Evolutionary conservation across 2,329 filamentous ascomycete genomes (phyloP), one percentile per base, ranked within the genome.

Genomic region (Epichloe scottii): DNA sequence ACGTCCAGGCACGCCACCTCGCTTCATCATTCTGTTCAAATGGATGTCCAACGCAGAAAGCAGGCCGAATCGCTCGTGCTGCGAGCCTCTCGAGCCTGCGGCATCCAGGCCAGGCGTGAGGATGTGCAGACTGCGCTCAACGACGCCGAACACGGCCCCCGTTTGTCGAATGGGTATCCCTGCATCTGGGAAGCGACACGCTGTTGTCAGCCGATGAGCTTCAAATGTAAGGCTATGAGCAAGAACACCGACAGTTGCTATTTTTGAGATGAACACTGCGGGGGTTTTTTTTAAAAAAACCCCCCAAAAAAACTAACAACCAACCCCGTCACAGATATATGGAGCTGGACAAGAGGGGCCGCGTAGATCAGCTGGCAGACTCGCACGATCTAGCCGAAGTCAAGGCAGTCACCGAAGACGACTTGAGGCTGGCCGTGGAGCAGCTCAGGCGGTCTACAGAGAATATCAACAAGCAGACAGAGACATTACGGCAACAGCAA

Each of bases 391-490:
- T 75, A n/a, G 67, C 70, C 4, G 59, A 68, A 34, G 65, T 75
- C 35, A 74, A 73, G 50, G 72, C 76, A 5, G 64, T 85, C 44
- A 67, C 71, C 14, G 81, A 86, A 52, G 68, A 75, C 26, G 81
- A 86, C 48, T 69, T 87, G 51, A 71, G 71, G 49, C 64, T 69
- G 40, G 84, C 84, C 15, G 79, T 85, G 47, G 72, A 76, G 3
- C 77, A 84, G 49, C 69, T 89, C n/a, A 73, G 78, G 53, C 71
- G 71, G 38, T 85, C 84, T 1, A 87, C 84, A 0, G 73, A 73
- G 17, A 75, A 74, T 17, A 84, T 87, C 30, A 72, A 77, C 54
- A 76, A 77, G 63, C 84, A 87, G 60, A 81, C 75, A 30, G 77
- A 81, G 59, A 70, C 75, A 0, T 62, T 88, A 17, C 74, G 75